Conservation (phyloP, 2,329 filamentous ascomycete genomes). For the Penicillium sclerotiorum region DNA sequence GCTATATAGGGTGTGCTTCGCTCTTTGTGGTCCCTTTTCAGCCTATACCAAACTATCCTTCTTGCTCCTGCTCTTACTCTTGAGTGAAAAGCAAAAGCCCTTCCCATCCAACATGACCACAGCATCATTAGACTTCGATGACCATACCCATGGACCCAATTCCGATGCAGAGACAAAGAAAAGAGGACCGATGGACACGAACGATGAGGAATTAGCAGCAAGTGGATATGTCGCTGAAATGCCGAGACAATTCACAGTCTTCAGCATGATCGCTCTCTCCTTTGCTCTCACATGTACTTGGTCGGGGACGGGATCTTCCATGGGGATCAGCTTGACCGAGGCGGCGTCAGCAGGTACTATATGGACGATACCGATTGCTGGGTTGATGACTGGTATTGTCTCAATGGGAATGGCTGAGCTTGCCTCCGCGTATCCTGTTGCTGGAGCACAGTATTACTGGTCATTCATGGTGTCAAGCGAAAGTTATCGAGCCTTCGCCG, state of each 20-base stretch:
- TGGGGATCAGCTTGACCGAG: conserved; percentile 7
- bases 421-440: conserved; percentile 9
- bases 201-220: no score
- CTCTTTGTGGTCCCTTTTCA: no score
- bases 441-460: conserved; percentile 12
- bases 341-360: conserved; percentile 7
- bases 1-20: no score
- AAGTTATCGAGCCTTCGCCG: conserved; percentile 5
- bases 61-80: no score
- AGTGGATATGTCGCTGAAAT: conserved; percentile 5
- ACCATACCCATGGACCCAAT: no score
- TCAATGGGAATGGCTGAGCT: conserved; percentile 9
- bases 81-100: no score
- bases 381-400: conserved; percentile 4
- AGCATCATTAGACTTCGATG: no score
- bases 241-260: conserved; percentile 8
- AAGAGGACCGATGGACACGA: no score
- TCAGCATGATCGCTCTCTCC: conserved; percentile 6
- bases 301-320: conserved; percentile 10
- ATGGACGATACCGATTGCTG: conserved; percentile 7
- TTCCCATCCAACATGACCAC: no score
- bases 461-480: conserved; percentile 2
- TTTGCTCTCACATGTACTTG: conserved; percentile 12
- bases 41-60: no score
- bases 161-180: no score